Conservation (phyloP, 345 rosid genomes). For the Eucalyptus decipiens region DNA sequence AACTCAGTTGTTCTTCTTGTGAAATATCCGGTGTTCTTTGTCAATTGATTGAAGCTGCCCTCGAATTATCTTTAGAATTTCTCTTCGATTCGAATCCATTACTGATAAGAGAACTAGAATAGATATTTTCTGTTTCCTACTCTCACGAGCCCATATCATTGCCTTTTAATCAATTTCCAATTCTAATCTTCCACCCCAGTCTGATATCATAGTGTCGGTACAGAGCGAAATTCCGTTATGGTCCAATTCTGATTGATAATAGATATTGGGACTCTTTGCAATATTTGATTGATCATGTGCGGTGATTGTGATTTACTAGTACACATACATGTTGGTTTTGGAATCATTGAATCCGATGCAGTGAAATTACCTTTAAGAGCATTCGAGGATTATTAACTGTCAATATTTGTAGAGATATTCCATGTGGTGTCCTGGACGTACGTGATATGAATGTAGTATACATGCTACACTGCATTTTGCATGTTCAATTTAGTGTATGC, state of each 20-base stretch:
- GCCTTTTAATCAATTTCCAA: too few relatives aligned
- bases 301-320: not conserved
- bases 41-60: not conserved
- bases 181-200: too few relatives aligned
- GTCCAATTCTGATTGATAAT: too few relatives aligned
- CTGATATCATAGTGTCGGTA: fast-evolving
- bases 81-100: too few relatives aligned
- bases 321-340: fast-evolving
- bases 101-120: fast-evolving
- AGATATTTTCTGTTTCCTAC: fast-evolving
- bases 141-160: fast-evolving
- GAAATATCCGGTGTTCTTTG: not conserved
- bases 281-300: too few relatives aligned
- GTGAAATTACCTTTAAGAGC: not conserved
- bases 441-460: not conserved
- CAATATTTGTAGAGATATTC: not conserved
- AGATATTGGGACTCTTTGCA: fast-evolving
- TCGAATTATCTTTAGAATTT: too few relatives aligned
- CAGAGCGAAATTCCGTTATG: too few relatives aligned
- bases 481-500: not conserved
- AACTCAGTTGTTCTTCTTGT: not conserved
- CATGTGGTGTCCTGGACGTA: not conserved
- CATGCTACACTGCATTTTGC: not conserved
- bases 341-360: not conserved
- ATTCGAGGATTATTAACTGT: not conserved